Conservation (phyloP, 2,329 filamentous ascomycete species). For the Purpureocillium takamizusanense region DNA sequence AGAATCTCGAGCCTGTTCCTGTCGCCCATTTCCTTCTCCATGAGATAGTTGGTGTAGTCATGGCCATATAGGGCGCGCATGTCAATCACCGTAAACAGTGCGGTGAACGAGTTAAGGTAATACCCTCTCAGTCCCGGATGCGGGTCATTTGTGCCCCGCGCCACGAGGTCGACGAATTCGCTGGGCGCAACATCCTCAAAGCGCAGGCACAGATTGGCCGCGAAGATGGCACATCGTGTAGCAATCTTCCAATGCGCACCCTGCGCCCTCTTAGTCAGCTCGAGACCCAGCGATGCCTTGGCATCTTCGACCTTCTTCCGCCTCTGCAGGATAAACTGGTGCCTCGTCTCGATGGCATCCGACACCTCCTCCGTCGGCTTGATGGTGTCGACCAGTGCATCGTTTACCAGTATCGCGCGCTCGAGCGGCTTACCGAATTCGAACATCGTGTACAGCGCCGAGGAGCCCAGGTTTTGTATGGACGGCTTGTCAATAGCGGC, state of each 20-base stretch:
- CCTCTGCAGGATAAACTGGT: constrained; percentile 66
- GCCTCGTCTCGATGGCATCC: constrained; percentile 47
- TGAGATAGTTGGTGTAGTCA: constrained; percentile 76
- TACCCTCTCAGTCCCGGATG: constrained; percentile 78
- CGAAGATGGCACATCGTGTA: constrained; percentile 79
- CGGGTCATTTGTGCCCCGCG: constrained; percentile 75
- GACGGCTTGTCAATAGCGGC: constrained; percentile 88
- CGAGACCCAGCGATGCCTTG: constrained; percentile 71
- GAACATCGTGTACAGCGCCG: constrained; percentile 75
- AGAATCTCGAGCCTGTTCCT: constrained; percentile 66
- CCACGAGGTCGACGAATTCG: constrained; percentile 74
- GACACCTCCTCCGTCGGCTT: constrained; percentile 58
- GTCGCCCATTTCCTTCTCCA: constrained; percentile 64
- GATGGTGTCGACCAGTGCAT: constrained; percentile 60
- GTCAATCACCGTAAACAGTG: constrained; percentile 76
- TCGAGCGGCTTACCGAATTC: constrained; percentile 89
- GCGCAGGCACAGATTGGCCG: constrained; percentile 82
- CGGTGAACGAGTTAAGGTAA: constrained; percentile 69
- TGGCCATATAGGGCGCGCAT: constrained; percentile 80
- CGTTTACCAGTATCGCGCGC: constrained; percentile 73
- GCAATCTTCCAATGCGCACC: constrained; percentile 95
- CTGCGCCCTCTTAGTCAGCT: constrained; percentile 69
- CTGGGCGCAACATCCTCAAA: constrained; percentile 80
- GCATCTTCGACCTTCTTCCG: constrained; percentile 71
- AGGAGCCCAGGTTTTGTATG: constrained; percentile 79